Evolutionary conservation across 1,284 basidiomycete species (phyloP).

Genomic region (Schizophyllum amplum): DNA sequence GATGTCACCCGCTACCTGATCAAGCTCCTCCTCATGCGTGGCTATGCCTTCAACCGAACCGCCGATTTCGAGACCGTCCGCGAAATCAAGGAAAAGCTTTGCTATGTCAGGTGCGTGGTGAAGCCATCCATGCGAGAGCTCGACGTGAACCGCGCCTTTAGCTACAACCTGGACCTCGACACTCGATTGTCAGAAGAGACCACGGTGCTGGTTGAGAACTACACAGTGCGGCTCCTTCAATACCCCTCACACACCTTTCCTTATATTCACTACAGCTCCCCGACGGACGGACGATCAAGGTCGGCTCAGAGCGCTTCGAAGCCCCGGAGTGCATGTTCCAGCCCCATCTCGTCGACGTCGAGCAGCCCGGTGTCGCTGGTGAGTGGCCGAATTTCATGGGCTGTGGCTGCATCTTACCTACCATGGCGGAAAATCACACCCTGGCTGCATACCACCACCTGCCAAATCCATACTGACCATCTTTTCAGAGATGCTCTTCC

Average conservation of each 20-base stretch:
- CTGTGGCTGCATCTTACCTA: no score
- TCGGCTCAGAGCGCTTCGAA: conserved; percentile 98
- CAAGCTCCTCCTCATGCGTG: conserved; percentile 96
- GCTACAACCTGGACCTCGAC: conserved; percentile 94
- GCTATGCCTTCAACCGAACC: conserved; percentile 98
- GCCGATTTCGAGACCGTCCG: conserved; percentile 99
- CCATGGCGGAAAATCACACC: no score
- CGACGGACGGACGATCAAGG: conserved; percentile 94
- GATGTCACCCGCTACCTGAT: conserved; percentile 98
- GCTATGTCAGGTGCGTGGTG: conserved; percentile 78
- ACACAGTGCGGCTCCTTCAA: conserved; percentile 57
- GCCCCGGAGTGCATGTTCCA: conserved; percentile 99
- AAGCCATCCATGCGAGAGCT: not conserved
- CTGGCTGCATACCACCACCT: not conserved
- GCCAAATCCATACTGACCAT: not conserved
- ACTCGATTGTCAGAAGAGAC: conserved; percentile 94
- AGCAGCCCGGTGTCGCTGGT: conserved; percentile 95
- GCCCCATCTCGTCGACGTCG: conserved; percentile 94
- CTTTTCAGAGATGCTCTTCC: conserved; percentile 85
- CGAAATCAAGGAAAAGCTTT: conserved; percentile 98
- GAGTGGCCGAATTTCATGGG: no score
- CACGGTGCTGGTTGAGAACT: conserved; percentile 92
- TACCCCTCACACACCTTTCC: conserved; percentile 2
- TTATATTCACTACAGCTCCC: conserved; percentile 67
- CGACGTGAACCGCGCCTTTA: conserved; percentile 18